Conservation (phyloP, 192 early-diverging fungal species). For the Funneliformis mosseae region DNA sequence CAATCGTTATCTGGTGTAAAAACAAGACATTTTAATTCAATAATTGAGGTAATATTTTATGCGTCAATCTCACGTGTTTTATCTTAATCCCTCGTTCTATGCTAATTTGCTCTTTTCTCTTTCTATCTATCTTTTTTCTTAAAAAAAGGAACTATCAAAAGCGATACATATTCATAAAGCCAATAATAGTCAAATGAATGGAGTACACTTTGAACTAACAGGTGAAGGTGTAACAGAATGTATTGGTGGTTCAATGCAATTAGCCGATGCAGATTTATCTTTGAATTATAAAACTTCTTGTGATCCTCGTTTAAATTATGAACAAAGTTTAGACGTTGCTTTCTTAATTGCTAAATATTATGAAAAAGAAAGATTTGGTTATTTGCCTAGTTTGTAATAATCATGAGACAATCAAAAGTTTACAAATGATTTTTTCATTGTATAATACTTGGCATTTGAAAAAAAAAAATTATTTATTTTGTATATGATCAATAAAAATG, state of each 20-base stretch:
- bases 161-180: constrained; percentile 84
- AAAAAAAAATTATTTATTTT: too few relatives aligned
- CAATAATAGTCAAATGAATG: constrained; percentile 72
- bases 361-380: constrained; percentile 45
- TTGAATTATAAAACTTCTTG: constrained; percentile 96
- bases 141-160: constrained; percentile 69
- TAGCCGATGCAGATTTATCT: constrained; percentile 77
- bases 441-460: too few relatives aligned
- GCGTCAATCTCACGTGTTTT: not conserved
- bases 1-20: constrained; percentile 80
- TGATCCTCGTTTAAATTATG: constrained; percentile 96
- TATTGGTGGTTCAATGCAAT: constrained; percentile 97
- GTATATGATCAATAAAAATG: too few relatives aligned
- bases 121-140: too few relatives aligned
- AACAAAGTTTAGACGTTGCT: constrained; percentile 95
- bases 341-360: constrained; percentile 94
- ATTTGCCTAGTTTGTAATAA: constrained; percentile 16
- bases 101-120: not conserved
- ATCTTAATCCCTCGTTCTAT: not conserved
- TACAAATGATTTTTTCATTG: too few relatives aligned
- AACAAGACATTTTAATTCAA: constrained; percentile 89
- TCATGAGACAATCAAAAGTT: too few relatives aligned
- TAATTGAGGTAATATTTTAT: constrained; percentile 57
- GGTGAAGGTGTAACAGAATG: constrained; percentile 97
- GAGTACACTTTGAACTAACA: constrained; percentile 97